A percentile compares a stretch with the other conserved stretches of the same genome.
These are phyloP conservation scores for Plasmopara halstedii DNA, from an alignment of 352 stramenopile species.

Conservation along the genomic window DNA sequence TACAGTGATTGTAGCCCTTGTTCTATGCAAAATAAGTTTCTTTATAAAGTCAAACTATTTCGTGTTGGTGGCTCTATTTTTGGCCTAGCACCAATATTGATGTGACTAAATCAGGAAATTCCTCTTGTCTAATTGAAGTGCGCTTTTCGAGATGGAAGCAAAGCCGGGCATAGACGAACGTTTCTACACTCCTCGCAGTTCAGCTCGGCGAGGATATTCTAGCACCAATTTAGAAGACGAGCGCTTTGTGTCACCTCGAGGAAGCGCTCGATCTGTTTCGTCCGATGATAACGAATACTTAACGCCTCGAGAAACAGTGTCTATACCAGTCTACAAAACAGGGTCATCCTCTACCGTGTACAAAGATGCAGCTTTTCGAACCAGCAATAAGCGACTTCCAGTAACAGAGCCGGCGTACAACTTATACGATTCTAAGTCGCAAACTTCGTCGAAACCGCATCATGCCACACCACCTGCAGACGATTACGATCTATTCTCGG, in stretches of 20 bases:
- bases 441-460: constrained; percentile 10
- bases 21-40: too few relatives aligned
- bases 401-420: constrained; percentile 12
- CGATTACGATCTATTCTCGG: constrained; percentile 84
- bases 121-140: too few relatives aligned
- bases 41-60: too few relatives aligned
- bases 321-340: not conserved
- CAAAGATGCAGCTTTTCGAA: constrained; percentile 17
- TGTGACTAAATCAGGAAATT: too few relatives aligned
- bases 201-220: constrained; percentile 45
- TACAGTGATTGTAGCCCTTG: too few relatives aligned
- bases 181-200: constrained; percentile 61
- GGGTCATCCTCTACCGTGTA: constrained; percentile 5
- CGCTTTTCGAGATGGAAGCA: constrained; percentile 27
- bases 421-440: constrained; percentile 29
- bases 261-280: constrained; percentile 47
- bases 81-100: too few relatives aligned
- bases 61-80: too few relatives aligned
- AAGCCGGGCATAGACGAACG: constrained; percentile 40
- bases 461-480: constrained; percentile 14
- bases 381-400: constrained; percentile 12
- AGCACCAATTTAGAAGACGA: constrained; percentile 50
- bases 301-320: constrained; percentile 38
- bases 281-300: constrained; percentile 57
- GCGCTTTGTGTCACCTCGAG: constrained; percentile 48